phyloP scores from a whole-genome alignment of 2,329 filamentous ascomycete species.

The Exophiala viscosa region DNA sequence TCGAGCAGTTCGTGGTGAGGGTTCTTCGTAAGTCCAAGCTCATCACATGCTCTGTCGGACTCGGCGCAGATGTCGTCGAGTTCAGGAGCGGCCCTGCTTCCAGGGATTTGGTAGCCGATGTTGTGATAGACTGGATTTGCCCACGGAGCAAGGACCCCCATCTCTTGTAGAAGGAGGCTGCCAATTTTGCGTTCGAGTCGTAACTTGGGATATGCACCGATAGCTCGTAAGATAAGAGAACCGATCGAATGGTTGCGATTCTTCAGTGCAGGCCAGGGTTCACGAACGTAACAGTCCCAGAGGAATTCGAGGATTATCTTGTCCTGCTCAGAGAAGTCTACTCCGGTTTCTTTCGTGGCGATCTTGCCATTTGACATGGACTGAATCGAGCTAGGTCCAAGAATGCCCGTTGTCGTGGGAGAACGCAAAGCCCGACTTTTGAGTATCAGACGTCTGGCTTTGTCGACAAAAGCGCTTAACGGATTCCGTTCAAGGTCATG shows the following conservation, averaged over 20 bases:
- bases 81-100: conserved; percentile 9
- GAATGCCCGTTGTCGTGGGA: conserved; percentile 40
- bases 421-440: conserved; percentile 41
- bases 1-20: conserved; percentile 31
- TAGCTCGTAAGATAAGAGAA: conserved; percentile 54
- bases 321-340: conserved; percentile 49
- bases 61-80: conserved; percentile 36
- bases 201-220: conserved; percentile 52
- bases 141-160: conserved; percentile 59
- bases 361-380: conserved; percentile 26
- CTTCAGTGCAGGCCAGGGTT: conserved; percentile 38
- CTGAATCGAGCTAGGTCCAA: conserved; percentile 40
- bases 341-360: conserved; percentile 32
- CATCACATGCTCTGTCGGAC: conserved; percentile 31
- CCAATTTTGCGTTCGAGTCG: conserved; percentile 39
- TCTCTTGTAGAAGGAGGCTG: conserved; percentile 56
- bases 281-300: conserved; percentile 43
- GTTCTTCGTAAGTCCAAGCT: conserved; percentile 20
- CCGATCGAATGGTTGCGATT: conserved; percentile 36
- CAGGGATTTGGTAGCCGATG: conserved; percentile 11
- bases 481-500: conserved; percentile 35
- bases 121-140: conserved; percentile 41
- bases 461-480: conserved; percentile 42
- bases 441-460: conserved; percentile 41
- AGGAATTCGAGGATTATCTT: conserved; percentile 48